Evolutionary conservation across 257 asterid genomes (phyloP), one percentile per base, ranked within the genome.

Genomic region (Solanum pinnatisectum): DNA sequence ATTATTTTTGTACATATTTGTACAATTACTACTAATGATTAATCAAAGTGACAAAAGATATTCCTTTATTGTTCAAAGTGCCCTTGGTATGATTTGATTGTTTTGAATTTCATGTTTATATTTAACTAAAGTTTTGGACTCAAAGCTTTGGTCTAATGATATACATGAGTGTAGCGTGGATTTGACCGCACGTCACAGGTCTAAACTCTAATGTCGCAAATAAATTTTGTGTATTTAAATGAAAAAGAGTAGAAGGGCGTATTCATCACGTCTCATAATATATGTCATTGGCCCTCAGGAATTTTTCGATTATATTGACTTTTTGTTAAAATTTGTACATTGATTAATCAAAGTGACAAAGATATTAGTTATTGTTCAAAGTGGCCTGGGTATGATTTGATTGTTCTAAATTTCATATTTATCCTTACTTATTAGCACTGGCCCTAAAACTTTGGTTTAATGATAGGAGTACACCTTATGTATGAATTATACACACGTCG

Each of bases 281-380:
- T 67, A 25, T 27, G 2, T 5, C 74, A 6, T 27, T 68, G 1
- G 36, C 74, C 2, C 74, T 68, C 22, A 0, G 0, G 1, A 27
- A 13, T 3, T 27, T 27, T 68, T 10, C 74, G 2, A 68, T 13
- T 25, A 13, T 44, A 16, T 79, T 2, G 22, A 25, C 2, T 32
- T 77, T 27, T 44, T 7, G 65, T 78, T 42, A 23, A 42, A n/a
- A 42, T 25, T 79, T 44, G 30, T 30, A 81, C 20, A 18, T 81
- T 79, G 30, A 46, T 46, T 79, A 79, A 81, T 81, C 27, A 44
- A 81, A 27, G 13, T 81, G 85, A 81, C 68, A 81, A 30, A 81
- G 68, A 81, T 81, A 81, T 81, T 81, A n/a, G 52, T 81, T 49
- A 49, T 25, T 79, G 1, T 42, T 78, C 56, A 42, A 78, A 78